Base-by-base conservation (phyloP, 2,329 filamentous ascomycete species). In the Pezicula carpinea region DNA sequence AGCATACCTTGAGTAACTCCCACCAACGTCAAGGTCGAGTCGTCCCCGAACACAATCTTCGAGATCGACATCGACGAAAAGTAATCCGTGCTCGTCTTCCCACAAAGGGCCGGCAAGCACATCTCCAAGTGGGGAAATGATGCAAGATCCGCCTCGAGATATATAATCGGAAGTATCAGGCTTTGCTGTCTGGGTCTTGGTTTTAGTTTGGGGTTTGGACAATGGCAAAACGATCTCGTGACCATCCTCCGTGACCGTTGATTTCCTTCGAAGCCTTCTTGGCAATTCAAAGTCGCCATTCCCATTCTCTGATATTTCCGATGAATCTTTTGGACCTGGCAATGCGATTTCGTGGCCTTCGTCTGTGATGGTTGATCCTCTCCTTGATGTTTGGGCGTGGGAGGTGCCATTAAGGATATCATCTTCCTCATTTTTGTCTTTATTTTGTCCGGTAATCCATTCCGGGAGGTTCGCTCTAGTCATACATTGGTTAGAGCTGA, bases 401-500 rank as follows among this genome's bases (percentile, higher is more conserved):
- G 29, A 13, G 10, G 39, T 40, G 14, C 38, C 43, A 23, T 43
- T 41, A 36, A 4, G 6, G 6, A 6, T 13, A 35, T 43, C n/a
- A 35, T 43, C n/a, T 18, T 8, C 17, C 15, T 33, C 43, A 36
- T 43, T 40, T 13, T 50, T 48, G 3, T 19, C 40, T 43, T 49
- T 39, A 14, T 46, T 21, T 11, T 53, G 47, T 3, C 63, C 59
- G 0, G 65, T 72, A 23, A 85, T 75, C 80, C 79, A 84, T 5
- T 59, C 62, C 0, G 80, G 81, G 2, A 83, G 62, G 50, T 83
- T 69, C 39, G 72, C 75, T 53, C 69, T 73, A 52, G 74, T 78
- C 3, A 88, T 77, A 61, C 86, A 91, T 73, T 95, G 91, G 65
- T 96, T 96, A 38, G 87, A 83, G 60, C 82, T 89, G 3, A 96